phyloP scores from a whole-genome alignment of 345 rosid species.

The Pistacia vera region DNA sequence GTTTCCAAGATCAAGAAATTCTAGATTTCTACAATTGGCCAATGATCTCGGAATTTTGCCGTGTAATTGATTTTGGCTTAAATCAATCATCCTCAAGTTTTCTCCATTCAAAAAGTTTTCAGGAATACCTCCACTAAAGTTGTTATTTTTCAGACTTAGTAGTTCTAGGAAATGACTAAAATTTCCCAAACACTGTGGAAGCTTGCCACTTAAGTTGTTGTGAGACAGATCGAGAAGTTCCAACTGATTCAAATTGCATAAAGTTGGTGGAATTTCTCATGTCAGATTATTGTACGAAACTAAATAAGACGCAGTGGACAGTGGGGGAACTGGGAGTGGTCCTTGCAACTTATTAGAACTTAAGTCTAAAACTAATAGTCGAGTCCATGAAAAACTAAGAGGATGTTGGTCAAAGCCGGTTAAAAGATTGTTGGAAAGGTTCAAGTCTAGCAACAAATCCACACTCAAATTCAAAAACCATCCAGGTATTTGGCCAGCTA shows the following conservation, averaged over 20 bases:
- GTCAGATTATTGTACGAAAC: background rate
- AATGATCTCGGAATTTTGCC: background rate
- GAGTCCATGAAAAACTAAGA: too few species aligned
- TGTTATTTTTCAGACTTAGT: slow-evolving; percentile 15
- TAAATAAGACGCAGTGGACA: background rate
- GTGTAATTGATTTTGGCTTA: slow-evolving; percentile 9
- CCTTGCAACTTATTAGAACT: background rate
- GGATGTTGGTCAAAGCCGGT: too few species aligned
- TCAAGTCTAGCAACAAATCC: too few species aligned
- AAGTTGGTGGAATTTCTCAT: slow-evolving; percentile 5
- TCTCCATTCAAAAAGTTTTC: background rate
- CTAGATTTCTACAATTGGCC: too few species aligned
- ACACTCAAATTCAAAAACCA: too few species aligned
- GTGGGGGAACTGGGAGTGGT: slow-evolving; percentile 18
- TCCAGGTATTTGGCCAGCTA: too few species aligned
- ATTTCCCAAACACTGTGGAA: slow-evolving; percentile 34
- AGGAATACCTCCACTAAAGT: slow-evolving; percentile 23
- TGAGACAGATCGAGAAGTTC: slow-evolving; percentile 13
- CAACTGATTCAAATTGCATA: slow-evolving; percentile 20
- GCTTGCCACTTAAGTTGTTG: slow-evolving; percentile 19
- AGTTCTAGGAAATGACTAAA: background rate
- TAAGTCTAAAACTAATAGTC: too few species aligned
- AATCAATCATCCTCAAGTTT: background rate
- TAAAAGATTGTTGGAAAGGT: too few species aligned
- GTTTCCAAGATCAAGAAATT: too few species aligned